These are phyloP conservation scores for Cenchrus americanus DNA, from an alignment of 176 grass and related monocot genomes.

Conservation along the genomic window DNA sequence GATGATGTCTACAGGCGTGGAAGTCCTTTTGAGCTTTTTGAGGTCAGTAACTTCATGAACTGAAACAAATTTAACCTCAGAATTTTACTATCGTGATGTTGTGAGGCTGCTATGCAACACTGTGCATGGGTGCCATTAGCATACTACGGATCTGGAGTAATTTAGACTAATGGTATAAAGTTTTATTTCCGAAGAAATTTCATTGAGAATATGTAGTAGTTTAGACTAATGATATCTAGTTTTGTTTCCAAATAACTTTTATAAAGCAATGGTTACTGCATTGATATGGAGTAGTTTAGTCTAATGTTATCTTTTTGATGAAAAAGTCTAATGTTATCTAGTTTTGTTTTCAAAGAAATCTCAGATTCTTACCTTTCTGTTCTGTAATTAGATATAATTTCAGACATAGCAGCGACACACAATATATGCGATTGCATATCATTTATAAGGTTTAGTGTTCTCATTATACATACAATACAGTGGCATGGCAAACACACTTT, in stretches of 20 bases:
- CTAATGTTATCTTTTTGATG: neutral
- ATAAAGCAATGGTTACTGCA: too few relatives aligned
- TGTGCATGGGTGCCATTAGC: neutral
- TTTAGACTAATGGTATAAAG: neutral
- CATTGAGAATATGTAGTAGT: too few relatives aligned
- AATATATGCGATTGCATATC: neutral
- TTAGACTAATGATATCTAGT: neutral
- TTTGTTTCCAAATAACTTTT: neutral
- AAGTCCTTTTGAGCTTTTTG: slow-evolving; percentile 93
- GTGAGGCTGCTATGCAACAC: neutral
- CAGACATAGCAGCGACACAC: neutral
- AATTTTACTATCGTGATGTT: neutral
- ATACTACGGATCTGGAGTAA: neutral
- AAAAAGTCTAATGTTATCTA: neutral
- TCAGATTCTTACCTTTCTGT: neutral
- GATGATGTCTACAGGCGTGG: slow-evolving; percentile 79
- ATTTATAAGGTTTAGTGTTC: neutral
- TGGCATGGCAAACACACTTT: neutral
- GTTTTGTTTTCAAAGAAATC: neutral
- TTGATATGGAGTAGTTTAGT: neutral
- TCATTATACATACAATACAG: slow-evolving; percentile 18
- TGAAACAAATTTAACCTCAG: neutral
- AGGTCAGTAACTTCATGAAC: slow-evolving; percentile 47
- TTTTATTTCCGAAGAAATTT: neutral
- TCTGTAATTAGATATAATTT: neutral